Evolutionary conservation across 176 grass and related monocot species (phyloP).

Genomic region (Thinopyrum elongatum): DNA sequence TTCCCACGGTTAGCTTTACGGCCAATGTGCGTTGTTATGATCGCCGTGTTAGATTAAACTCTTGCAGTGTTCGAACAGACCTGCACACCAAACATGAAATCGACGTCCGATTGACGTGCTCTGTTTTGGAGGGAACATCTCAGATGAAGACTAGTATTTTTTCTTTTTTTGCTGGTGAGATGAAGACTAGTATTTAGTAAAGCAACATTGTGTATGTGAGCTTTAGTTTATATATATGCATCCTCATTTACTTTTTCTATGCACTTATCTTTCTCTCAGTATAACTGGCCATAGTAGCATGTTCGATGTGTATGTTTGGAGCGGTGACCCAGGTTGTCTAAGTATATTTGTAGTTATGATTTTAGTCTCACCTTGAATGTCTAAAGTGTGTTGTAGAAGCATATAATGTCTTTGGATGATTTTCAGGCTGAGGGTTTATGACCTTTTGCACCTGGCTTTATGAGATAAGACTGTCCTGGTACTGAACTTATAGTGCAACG

Average conservation of each 20-base stretch:
- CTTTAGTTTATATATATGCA: neutral
- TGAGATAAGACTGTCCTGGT: neutral
- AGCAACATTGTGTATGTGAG: neutral
- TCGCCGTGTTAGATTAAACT: neutral
- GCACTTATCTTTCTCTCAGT: neutral
- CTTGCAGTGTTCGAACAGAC: neutral
- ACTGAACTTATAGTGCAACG: neutral
- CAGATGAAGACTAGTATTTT: neutral
- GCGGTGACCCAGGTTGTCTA: neutral
- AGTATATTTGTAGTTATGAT: neutral
- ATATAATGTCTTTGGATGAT: neutral
- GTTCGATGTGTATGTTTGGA: neutral
- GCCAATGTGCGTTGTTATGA: neutral
- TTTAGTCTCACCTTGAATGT: neutral
- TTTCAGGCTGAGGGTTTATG: neutral
- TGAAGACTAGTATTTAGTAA: neutral
- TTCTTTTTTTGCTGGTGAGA: no score
- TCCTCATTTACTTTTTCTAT: neutral
- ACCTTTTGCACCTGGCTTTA: neutral
- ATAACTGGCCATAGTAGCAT: neutral
- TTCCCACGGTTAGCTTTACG: neutral
- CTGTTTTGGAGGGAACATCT: neutral
- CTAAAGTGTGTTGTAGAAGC: neutral
- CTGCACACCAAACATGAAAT: neutral
- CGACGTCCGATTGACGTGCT: neutral